Evolutionary conservation across 129 eudicot species (phyloP), one percentile per base, ranked within the genome.

Genomic region (Pittosporum tobira): DNA sequence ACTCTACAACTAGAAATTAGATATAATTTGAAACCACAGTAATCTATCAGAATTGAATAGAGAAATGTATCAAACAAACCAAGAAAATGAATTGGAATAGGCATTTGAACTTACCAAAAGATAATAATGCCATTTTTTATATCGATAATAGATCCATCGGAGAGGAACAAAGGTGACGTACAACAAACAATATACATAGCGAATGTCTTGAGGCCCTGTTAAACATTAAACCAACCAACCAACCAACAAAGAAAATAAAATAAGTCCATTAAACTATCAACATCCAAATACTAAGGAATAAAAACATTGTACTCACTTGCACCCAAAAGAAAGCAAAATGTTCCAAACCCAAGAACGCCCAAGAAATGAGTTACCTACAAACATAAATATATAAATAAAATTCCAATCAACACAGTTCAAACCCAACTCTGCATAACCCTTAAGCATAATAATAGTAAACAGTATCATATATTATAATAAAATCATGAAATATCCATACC

Each of bases 51-150:
- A 12, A n/a, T n/a, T 47, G 26, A 24, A 48, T 22, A n/a, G 25
- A 15, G 21, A 10, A 14, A 46, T 37, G 10, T 24, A 47, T 23
- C 10, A 16, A 15, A 24, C 31, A 27, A 68, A 16, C 2, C 20
- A 21, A 11, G 5, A 5, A 13, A 51, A 19, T 30, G 16, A 48
- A 30, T 7, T 10, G 5, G 26, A 13, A 19, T 23, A 46, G 38
- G 45, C 18, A 26, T 45, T 31, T 26, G 44, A 76, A 50, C 84
- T 51, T 72, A 93, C 99, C 89, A 87, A 60, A 56, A 93, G 91
- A 71, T 93, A 93, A 54, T 93, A 93, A 61, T 93, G 99, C 99
- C 99, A 93, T 68, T 93, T 93, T 75, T 87, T 93, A 75, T 87
- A 93, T 29, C 99, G 79, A 51, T 93, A 91, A 61, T 91, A 93